phyloP scores from a whole-genome alignment of 257 asterid species.

The Penstemon newberryi region DNA sequence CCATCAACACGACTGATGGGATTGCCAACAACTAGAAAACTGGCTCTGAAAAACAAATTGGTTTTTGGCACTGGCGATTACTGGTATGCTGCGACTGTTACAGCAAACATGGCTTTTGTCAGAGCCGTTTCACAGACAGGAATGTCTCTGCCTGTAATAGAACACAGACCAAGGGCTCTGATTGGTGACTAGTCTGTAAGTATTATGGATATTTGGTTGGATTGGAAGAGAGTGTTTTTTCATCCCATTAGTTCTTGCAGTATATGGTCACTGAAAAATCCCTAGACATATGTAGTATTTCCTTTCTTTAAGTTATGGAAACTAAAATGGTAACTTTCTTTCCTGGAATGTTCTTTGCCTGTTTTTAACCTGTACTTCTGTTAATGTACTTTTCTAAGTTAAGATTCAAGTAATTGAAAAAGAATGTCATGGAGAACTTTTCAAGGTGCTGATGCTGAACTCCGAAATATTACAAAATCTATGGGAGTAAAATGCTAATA shows the following conservation, averaged over 20 bases:
- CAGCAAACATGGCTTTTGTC: conserved; percentile 90
- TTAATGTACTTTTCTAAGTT: conserved; percentile 6
- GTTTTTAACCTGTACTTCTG: neutral
- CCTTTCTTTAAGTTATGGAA: conserved; percentile 12
- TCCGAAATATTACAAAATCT: conserved; percentile 4
- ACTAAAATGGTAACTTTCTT: neutral
- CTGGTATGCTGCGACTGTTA: conserved; percentile 80
- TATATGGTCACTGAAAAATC: neutral
- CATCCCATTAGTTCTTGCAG: conserved; percentile 4
- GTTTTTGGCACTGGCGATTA: conserved; percentile 92
- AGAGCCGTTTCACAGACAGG: conserved; percentile 91
- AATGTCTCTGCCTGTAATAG: conserved; percentile 71
- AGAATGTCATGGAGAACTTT: conserved; percentile 10
- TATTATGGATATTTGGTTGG: neutral
- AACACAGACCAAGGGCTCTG: conserved; percentile 85
- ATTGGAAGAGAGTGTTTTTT: neutral
- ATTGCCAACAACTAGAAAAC: conserved; percentile 85
- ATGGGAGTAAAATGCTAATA: neutral
- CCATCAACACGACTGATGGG: conserved; percentile 73
- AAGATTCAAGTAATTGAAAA: neutral
- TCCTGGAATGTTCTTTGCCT: neutral
- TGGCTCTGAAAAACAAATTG: conserved; percentile 83
- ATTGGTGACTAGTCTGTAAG: conserved; percentile 61
- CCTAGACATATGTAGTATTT: neutral
- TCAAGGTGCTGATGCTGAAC: conserved; percentile 12